Base-by-base conservation (phyloP, 768 basidiomycete genomes). In the Russula foetens region DNA sequence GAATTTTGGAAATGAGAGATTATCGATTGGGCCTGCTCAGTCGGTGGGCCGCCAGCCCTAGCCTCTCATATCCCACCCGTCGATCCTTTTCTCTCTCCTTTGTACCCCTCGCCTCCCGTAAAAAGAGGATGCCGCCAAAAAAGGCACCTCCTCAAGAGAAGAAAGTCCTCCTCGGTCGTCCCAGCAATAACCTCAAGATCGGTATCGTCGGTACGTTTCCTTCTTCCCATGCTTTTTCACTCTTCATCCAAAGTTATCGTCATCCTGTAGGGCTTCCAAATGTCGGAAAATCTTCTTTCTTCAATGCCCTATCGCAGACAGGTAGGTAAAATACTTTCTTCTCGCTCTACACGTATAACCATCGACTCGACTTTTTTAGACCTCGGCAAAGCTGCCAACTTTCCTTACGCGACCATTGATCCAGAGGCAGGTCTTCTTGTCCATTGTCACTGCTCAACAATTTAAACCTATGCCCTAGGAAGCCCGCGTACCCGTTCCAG, bases 251-350 rank as follows among this genome's bases (percentile, higher is more conserved):
- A 24, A 4, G 24, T 8, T 45, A 56, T 33, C 35, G 31, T 62
- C 63, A 38, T 45, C 66, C 61, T 57, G 51, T 53, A 93, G 90
- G 91, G 71, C 75, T 97, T 43, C 94, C 96, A 55, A 98, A 99
- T 72, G 96, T 98, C 67, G 97, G 97, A 64, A 98, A 99, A 75
- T 94, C 92, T 0, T 97, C 94, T n/a, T 96, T 98, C 75, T 99
- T 99, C 84, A 99, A 99, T 74, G 88, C 81, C 41, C 83, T 98
- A 54, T 95, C 96, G 33, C 84, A 94, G 68, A 92, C 92, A 63
- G 91, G 92, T 91, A 33, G 44, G 81, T 71, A 7, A 17, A 41
- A 35, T 35, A 7, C 49, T 64, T 62, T 63, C 29, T 66, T 64
- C 59, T 57, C 11, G 31, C 11, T 47, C 7, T 58, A 21, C 46